Conservation (phyloP, 23 red algal species). For the Chondrus crispus region DNA sequence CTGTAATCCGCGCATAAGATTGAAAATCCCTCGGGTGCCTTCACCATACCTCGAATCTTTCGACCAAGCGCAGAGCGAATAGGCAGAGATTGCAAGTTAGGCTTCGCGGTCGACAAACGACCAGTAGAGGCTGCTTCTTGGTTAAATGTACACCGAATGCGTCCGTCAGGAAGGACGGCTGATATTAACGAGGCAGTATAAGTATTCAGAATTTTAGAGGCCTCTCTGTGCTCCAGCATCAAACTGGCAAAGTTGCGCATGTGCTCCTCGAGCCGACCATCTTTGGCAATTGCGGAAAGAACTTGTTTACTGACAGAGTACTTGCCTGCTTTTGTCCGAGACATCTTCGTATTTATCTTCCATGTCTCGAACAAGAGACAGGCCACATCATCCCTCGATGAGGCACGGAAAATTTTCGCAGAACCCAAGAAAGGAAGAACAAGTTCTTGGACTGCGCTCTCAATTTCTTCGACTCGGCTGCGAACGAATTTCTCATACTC, state of each 20-base stretch:
- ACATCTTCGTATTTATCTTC: background rate
- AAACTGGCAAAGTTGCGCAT: background rate
- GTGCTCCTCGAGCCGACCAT: background rate
- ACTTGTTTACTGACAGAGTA: background rate
- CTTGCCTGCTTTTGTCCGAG: background rate
- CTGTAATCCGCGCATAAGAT: slow-evolving; percentile 63
- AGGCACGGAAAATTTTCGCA: background rate
- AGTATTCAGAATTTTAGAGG: background rate
- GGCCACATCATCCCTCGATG: background rate
- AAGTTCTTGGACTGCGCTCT: background rate
- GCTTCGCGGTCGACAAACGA: slow-evolving; percentile 20
- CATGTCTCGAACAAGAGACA: background rate
- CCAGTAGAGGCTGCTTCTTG: slow-evolving; percentile 36
- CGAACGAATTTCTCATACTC: background rate
- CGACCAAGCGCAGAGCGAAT: slow-evolving; percentile 16
- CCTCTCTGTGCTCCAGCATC: background rate
- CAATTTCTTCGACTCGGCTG: background rate
- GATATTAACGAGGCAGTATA: background rate
- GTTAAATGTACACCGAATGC: slow-evolving; percentile 41
- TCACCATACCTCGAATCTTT: background rate
- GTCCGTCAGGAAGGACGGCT: background rate
- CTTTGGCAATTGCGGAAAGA: background rate
- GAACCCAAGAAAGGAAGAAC: background rate
- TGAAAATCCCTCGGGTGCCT: background rate
- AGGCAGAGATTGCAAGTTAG: slow-evolving; percentile 62